A percentile compares a stretch with the other conserved stretches of the same genome.
These are phyloP conservation scores for Glebionis coronaria DNA, from an alignment of 129 eudicot genomes.

Conservation along the genomic window DNA sequence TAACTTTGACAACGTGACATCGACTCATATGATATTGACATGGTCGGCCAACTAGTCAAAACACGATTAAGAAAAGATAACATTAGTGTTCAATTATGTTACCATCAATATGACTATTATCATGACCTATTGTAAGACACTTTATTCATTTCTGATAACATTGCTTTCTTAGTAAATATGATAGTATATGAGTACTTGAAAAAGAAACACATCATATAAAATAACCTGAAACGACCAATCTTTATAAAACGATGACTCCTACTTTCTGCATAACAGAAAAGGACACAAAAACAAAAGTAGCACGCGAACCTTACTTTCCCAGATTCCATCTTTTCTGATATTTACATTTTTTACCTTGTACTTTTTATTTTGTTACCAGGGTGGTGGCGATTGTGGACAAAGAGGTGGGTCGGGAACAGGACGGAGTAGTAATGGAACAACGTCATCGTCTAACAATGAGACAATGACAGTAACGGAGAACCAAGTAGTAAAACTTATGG, in stretches of 20 bases:
- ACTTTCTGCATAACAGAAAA: conserved; percentile 1
- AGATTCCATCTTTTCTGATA: conserved; percentile 36
- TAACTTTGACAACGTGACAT: too few species aligned
- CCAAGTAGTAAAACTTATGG: conserved; percentile 87
- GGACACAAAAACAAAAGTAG: conserved; percentile 41
- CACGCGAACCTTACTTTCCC: conserved; percentile 44
- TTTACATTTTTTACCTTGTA: conserved; percentile 22
- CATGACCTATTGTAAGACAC: neutral
- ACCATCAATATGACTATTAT: neutral
- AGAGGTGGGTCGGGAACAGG: conserved; percentile 28
- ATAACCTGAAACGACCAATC: neutral
- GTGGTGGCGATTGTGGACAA: conserved; percentile 38
- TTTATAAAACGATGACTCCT: neutral
- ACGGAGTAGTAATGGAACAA: conserved; percentile 40
- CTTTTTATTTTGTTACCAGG: conserved; percentile 23
- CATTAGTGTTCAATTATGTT: neutral
- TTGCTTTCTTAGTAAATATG: neutral
- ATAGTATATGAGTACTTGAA: neutral
- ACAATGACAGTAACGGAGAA: conserved; percentile 63
- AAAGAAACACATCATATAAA: neutral
- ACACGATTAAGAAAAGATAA: neutral
- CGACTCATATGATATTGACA: too few species aligned
- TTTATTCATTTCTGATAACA: neutral
- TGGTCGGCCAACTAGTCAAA: too few species aligned
- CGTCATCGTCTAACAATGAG: conserved; percentile 47